Evolutionary conservation across 768 basidiomycete genomes (phyloP).

Genomic region (Brasilioporus rufonigricans): DNA sequence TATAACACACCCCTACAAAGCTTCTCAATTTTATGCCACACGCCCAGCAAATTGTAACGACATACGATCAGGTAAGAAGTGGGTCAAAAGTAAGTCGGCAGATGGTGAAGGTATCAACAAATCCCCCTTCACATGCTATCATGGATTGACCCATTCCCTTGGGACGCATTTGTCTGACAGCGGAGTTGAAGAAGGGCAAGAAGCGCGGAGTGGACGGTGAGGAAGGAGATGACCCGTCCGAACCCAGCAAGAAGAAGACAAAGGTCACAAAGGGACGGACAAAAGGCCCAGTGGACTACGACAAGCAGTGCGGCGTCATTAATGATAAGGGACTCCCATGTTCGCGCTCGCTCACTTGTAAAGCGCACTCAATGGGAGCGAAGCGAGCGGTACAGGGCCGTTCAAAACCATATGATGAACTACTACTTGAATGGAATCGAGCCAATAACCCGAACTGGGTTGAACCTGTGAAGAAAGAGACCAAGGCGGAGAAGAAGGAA

Average conservation of each 20-base stretch:
- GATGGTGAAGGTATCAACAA: conserved; percentile 44
- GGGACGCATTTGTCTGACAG: conserved; percentile 9
- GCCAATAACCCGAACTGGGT: conserved; percentile 86
- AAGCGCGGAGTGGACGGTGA: conserved; percentile 83
- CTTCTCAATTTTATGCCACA: conserved; percentile 9
- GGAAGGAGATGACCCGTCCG: conserved; percentile 58
- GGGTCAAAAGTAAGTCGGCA: conserved; percentile 50
- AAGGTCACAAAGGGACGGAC: conserved; percentile 77
- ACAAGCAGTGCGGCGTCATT: conserved; percentile 95
- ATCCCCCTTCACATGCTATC: neutral
- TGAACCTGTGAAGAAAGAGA: conserved; percentile 83
- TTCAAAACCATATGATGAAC: conserved; percentile 77
- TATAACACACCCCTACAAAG: neutral
- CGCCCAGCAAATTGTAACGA: conserved; percentile 57
- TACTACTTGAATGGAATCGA: conserved; percentile 90
- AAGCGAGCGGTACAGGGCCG: conserved; percentile 91
- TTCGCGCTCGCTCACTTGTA: conserved; percentile 94
- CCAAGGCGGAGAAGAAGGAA: conserved; percentile 85
- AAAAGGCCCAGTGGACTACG: conserved; percentile 86
- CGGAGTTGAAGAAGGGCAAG: conserved; percentile 55
- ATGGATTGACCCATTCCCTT: conserved; percentile 2
- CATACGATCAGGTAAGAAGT: conserved; percentile 55
- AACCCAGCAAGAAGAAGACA: conserved; percentile 77
- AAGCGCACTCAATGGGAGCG: conserved; percentile 96
- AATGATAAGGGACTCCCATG: conserved; percentile 93